These are phyloP conservation scores for Dysphania ambrosioides DNA, from an alignment of 148 eudicot genomes.

Conservation along the genomic window DNA sequence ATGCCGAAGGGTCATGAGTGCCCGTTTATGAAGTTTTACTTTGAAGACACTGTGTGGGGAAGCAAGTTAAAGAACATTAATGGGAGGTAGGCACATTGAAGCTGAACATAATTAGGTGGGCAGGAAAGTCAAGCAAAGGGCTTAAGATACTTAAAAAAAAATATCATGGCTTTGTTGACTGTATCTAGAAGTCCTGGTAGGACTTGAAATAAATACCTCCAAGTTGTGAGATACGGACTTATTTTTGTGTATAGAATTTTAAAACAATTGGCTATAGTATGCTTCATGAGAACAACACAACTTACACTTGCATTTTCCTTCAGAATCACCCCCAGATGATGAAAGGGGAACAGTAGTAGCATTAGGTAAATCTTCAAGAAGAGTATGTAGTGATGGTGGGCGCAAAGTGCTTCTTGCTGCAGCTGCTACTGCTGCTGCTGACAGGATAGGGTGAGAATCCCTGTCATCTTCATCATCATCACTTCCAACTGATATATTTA, in stretches of 20 bases:
- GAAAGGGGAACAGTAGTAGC: constrained; percentile 61
- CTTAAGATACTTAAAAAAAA: background rate
- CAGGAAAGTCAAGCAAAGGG: background rate
- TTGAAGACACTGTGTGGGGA: background rate
- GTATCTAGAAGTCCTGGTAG: background rate
- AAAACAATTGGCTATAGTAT: background rate
- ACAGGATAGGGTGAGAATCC: constrained; percentile 58
- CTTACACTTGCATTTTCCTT: constrained; percentile 93
- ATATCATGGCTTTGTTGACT: background rate
- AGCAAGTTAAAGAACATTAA: background rate
- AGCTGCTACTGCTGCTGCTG: constrained; percentile 89
- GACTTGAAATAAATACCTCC: background rate
- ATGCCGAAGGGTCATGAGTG: background rate
- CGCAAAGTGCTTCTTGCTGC: constrained; percentile 86
- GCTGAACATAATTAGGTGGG: background rate
- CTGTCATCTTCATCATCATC: constrained; percentile 61
- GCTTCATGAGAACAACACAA: constrained; percentile 13
- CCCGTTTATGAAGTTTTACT: background rate
- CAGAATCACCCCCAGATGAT: constrained; percentile 96
- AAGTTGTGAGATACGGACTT: background rate
- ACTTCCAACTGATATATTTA: constrained; percentile 62
- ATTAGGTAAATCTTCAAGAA: constrained; percentile 84
- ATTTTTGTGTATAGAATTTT: background rate
- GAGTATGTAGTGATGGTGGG: constrained; percentile 95
- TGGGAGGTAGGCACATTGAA: background rate